phyloP scores from a whole-genome alignment of 2,329 filamentous ascomycete genomes.

The Diaporthe capsici region DNA sequence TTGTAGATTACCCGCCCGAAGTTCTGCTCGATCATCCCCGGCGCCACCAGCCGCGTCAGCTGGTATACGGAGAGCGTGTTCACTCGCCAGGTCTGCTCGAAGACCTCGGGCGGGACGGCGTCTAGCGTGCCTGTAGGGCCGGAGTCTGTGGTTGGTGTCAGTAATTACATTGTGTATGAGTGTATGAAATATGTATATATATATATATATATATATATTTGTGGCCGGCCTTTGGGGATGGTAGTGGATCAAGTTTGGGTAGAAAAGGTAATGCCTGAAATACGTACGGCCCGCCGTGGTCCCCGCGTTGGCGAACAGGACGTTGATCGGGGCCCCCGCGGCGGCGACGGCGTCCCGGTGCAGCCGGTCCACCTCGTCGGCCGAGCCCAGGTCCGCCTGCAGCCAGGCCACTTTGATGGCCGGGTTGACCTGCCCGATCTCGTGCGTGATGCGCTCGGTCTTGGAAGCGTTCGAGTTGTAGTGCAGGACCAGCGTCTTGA shows the following conservation, averaged over 20 bases:
- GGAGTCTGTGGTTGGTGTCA: not conserved
- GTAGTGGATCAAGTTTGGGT: too few species aligned
- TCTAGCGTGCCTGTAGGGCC: constrained; percentile 35
- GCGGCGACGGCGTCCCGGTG: constrained; percentile 12
- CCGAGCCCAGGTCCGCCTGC: constrained; percentile 34
- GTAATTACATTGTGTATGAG: not conserved
- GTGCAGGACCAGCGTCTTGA: constrained; percentile 36
- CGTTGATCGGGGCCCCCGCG: constrained; percentile 30
- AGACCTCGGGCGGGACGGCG: constrained; percentile 1
- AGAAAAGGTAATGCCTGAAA: too few species aligned
- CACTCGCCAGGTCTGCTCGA: constrained; percentile 38
- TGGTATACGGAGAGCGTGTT: constrained; percentile 35
- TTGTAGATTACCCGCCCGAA: constrained; percentile 37
- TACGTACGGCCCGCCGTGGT: constrained; percentile 23
- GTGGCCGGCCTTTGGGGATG: too few species aligned
- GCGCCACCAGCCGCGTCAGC: constrained; percentile 33
- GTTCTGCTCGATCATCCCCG: constrained; percentile 3
- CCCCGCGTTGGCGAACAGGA: constrained; percentile 39
- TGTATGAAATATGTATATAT: too few species aligned
- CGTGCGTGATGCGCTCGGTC: constrained; percentile 3
- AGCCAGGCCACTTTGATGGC: constrained; percentile 31
- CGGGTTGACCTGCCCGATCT: constrained; percentile 13
- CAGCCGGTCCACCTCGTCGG: not conserved
- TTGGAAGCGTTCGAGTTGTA: constrained; percentile 27
- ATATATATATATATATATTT: too few species aligned